These are phyloP conservation scores for Candida andamanensis DNA, from an alignment of 805 yeast genomes.

Conservation along the genomic window DNA sequence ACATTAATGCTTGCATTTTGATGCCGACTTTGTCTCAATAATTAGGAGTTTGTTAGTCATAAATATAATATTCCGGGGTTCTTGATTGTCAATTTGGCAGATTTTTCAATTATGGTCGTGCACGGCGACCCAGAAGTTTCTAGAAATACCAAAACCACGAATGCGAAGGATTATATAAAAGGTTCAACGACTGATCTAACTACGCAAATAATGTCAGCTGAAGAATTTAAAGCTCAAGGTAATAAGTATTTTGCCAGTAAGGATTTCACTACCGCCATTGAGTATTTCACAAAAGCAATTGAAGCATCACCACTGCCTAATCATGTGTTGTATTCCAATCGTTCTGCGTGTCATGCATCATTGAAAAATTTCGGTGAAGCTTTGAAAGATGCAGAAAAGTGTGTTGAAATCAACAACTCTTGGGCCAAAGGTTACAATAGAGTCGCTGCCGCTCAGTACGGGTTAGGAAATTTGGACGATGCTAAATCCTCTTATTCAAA, in stretches of 20 bases:
- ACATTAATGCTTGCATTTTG: too few relatives aligned
- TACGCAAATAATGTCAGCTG: conserved; percentile 40
- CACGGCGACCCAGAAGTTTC: neutral
- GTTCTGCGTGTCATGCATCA: conserved; percentile 89
- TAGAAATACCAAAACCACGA: too few relatives aligned
- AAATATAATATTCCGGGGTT: too few relatives aligned
- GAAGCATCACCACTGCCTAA: conserved; percentile 77
- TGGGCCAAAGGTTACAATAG: conserved; percentile 98
- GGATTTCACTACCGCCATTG: conserved; percentile 76
- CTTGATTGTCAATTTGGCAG: neutral
- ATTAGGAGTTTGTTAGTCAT: too few relatives aligned
- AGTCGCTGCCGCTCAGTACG: conserved; percentile 88
- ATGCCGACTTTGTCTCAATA: too few relatives aligned
- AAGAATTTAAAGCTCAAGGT: conserved; percentile 84
- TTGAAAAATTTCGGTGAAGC: conserved; percentile 70
- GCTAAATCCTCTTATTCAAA: conserved; percentile 69
- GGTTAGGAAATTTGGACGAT: conserved; percentile 73
- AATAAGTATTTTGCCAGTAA: conserved; percentile 89
- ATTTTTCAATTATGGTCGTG: neutral
- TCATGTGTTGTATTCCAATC: conserved; percentile 88
- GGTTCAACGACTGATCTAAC: too few relatives aligned
- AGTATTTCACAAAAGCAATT: conserved; percentile 79
- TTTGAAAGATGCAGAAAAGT: conserved; percentile 76
- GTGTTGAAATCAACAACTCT: conserved; percentile 71
- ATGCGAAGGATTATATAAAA: too few relatives aligned